Base-by-base conservation (phyloP, 192 early-diverging fungal genomes). In the Entomortierella beljakovae region DNA sequence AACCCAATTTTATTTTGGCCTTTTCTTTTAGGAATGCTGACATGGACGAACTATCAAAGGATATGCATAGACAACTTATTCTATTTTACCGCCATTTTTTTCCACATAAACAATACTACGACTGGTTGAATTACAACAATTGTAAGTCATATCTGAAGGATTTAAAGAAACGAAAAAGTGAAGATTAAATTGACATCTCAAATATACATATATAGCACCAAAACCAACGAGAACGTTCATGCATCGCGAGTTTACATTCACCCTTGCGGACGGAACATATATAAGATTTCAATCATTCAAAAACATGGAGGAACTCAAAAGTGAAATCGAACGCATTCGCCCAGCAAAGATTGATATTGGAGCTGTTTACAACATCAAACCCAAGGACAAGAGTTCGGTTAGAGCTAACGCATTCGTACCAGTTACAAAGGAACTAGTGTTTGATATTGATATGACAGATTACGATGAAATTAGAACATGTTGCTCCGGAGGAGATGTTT, bases 381-480 rank as follows among this genome's bases (percentile, higher is more conserved):
- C 98, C 20, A 93, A 90, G 68, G 90, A 98, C 48, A 94, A 91
- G 56, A 95, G 94, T 70, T 86, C 88, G 23, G 80, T 96, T 20
- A 73, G 81, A 37, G 86, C 92, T 2, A 86, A 88, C 6, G 91
- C 89, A 9, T 95, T 97, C 69, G 75, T 85, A 13, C 93, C 98
- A 0, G 79, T 90, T 11, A 85, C 94, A 57, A 92, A 96, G 64
- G 98, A 99, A 73, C 83, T 99, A 42, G 94, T 99, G 32, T 96
- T 99, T 88, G 98, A 99, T 92, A 97, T 99, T 64, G 98, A 99
- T 87, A 95, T 99, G 95, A 97, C 96, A 1, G 98, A 99, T 82
- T 99, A 99, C 70, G 97, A 99, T 80, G 96, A 98, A 34, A 88
- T 99, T 49, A 88, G 97, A 48, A 97, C 95, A 8, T 99, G 97